Evolutionary conservation across 495 filamentous ascomycete species (phyloP).

Genomic region (Penicillium egyptiacum): DNA sequence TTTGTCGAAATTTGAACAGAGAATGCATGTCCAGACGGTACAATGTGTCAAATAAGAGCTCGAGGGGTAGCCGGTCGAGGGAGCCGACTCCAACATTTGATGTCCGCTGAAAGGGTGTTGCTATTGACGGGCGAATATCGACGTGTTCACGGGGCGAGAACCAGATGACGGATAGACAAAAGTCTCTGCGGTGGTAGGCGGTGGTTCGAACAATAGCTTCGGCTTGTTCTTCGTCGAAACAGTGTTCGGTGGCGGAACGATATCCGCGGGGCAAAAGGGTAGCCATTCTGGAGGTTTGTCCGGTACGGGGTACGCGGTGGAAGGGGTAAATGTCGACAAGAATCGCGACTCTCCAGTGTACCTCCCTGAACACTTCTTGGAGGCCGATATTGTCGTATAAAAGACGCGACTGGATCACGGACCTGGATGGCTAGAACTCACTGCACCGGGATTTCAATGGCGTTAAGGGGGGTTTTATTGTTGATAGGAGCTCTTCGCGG

Average conservation of each 20-base stretch:
- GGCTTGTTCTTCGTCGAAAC: constrained; percentile 26
- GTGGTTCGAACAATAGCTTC: constrained; percentile 31
- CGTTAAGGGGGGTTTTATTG: too few species aligned
- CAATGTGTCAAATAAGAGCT: constrained; percentile 38
- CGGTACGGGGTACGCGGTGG: constrained; percentile 6
- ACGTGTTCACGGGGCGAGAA: constrained; percentile 27
- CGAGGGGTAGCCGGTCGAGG: constrained; percentile 38
- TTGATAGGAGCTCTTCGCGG: too few species aligned
- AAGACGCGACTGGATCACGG: too few species aligned
- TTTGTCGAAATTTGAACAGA: constrained; percentile 41
- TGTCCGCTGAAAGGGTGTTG: constrained; percentile 35
- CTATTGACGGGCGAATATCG: constrained; percentile 28
- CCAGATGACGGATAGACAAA: constrained; percentile 35
- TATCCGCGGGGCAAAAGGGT: constrained; percentile 18
- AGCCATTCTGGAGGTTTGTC: constrained; percentile 22
- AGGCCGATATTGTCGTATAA: too few species aligned
- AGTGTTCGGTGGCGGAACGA: constrained; percentile 21
- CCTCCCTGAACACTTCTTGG: too few species aligned
- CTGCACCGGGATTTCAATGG: too few species aligned
- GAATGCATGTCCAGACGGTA: constrained; percentile 39
- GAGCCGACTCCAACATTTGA: constrained; percentile 29
- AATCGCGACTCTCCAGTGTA: too few species aligned
- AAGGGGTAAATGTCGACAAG: too few species aligned
- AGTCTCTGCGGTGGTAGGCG: constrained; percentile 39
- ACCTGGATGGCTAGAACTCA: too few species aligned